phyloP scores from a whole-genome alignment of 805 yeast genomes.

The Metschnikowia continentalis region DNA sequence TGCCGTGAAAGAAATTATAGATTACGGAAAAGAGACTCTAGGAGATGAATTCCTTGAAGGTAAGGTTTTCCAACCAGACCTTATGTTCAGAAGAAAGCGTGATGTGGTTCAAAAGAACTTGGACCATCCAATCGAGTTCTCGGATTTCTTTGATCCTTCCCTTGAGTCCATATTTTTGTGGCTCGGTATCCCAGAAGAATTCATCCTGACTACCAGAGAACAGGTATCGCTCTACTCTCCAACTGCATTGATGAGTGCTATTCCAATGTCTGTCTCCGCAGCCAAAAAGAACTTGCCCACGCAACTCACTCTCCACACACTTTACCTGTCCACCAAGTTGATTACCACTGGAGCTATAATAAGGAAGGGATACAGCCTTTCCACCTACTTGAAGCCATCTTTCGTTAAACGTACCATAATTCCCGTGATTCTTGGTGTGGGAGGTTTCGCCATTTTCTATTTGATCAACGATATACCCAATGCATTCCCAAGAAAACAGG shows the following conservation, averaged over 20 bases:
- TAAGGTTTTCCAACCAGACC: conserved; percentile 60
- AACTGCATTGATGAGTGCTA: conserved; percentile 22
- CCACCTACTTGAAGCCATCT: conserved; percentile 32
- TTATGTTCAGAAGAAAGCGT: conserved; percentile 77
- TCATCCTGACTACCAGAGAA: conserved; percentile 23
- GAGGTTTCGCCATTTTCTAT: conserved; percentile 55
- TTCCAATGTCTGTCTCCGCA: conserved; percentile 29
- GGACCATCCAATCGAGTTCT: conserved; percentile 53
- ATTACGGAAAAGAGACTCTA: conserved; percentile 58
- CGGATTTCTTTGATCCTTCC: conserved; percentile 81
- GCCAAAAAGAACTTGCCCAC: conserved; percentile 31
- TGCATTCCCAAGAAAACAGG: conserved; percentile 81
- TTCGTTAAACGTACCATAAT: conserved; percentile 45
- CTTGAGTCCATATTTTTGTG: conserved; percentile 52
- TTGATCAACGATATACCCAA: conserved; percentile 78
- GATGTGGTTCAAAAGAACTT: conserved; percentile 60
- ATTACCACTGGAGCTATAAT: conserved; percentile 41
- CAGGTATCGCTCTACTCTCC: conserved; percentile 35
- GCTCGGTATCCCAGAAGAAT: conserved; percentile 37
- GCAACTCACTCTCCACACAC: conserved; percentile 38
- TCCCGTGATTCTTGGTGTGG: conserved; percentile 50
- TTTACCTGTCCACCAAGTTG: conserved; percentile 37
- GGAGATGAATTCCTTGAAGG: conserved; percentile 60
- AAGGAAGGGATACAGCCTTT: conserved; percentile 34
- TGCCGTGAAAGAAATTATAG: conserved; percentile 59